Base-by-base conservation (phyloP, 2,329 filamentous ascomycete species). In the Diplocarpon mali region DNA sequence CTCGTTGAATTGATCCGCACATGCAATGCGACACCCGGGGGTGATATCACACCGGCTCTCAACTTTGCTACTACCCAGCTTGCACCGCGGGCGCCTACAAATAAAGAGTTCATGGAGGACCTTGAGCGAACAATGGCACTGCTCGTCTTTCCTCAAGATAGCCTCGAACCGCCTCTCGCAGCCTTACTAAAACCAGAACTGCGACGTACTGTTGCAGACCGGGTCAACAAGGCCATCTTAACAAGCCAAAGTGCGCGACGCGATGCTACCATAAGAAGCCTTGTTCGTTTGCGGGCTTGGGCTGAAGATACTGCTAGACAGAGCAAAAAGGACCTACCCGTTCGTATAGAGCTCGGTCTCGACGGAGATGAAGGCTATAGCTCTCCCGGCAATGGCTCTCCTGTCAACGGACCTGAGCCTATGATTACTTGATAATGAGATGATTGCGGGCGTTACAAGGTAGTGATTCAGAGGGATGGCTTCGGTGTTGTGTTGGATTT, bases 121-220 rank as follows among this genome's bases (percentile, higher is more conserved):
- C 71, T 98, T 10, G 92, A 98, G 65, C 78, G 82, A 60, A 95
- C 92, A 0, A 95, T 98, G 81, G 83, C 87, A 0, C 73, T 98
- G 34, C 71, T 98, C 32, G 83, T 98, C 35, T 95, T 95, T 56
- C 80, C 86, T 1, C 74, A 78, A n/a, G 84, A 92, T 42, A 82
- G 78, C 42, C 73, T 95, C 31, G 78, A 85, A 36, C 80, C 85
- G 2, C 78, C 85, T 39, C 70, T 95, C 28, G 79, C 82, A 31
- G 77, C 78, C 38, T 70, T 98, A 24, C 69, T 98, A 14, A 76
- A 94, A 53, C 85, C 89, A 2, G 75, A 79, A 38, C 72, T 96
- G 36, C 80, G 92, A 49, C 78, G 81, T 54, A 77, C 82, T 35
- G 88, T 95, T n/a, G 92, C 92, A 4, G 80, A 81, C 49, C 75